Percentiles rank a stretch among this genome's conserved stretches.
phyloP scores from a whole-genome alignment of 2,329 filamentous ascomycete genomes.

The Pseudogymnoascus sp. region DNA sequence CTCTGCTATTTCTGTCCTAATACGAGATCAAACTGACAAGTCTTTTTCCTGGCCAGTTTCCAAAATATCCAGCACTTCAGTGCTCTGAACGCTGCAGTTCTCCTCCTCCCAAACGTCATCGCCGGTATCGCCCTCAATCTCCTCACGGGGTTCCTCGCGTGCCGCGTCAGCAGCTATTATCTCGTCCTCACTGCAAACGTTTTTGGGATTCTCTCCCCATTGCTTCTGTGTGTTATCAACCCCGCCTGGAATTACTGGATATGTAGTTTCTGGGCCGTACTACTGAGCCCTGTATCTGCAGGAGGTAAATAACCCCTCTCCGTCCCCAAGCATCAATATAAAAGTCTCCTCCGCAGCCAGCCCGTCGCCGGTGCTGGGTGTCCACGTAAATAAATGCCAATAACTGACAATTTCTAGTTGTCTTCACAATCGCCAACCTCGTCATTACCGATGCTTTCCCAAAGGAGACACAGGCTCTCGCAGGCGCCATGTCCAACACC shows the following conservation, averaged over 20 bases:
- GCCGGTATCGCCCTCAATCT: constrained; percentile 38
- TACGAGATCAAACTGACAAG: background rate
- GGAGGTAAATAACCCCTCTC: background rate
- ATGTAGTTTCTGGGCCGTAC: constrained; percentile 33
- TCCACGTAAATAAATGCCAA: background rate
- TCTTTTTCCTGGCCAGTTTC: constrained; percentile 31
- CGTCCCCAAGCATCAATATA: background rate
- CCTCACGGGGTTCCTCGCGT: constrained; percentile 37
- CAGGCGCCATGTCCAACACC: background rate
- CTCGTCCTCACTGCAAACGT: constrained; percentile 35
- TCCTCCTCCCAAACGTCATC: constrained; percentile 38
- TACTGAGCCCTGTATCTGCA: background rate
- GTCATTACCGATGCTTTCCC: background rate
- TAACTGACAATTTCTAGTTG: background rate
- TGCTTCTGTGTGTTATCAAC: constrained; percentile 47
- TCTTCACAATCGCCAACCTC: constrained; percentile 7
- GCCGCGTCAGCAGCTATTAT: constrained; percentile 35
- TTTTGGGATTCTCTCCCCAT: constrained; percentile 29
- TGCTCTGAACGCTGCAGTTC: constrained; percentile 38
- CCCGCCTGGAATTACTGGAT: constrained; percentile 45
- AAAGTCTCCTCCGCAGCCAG: background rate
- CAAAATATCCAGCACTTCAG: constrained; percentile 41
- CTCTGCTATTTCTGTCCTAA: background rate
- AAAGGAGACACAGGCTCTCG: constrained; percentile 4
- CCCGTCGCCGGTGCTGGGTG: background rate